A percentile compares a stretch with the other conserved stretches of the same genome.
phyloP scores from a whole-genome alignment of 129 eudicot genomes.

The Oenanthe sinensis region DNA sequence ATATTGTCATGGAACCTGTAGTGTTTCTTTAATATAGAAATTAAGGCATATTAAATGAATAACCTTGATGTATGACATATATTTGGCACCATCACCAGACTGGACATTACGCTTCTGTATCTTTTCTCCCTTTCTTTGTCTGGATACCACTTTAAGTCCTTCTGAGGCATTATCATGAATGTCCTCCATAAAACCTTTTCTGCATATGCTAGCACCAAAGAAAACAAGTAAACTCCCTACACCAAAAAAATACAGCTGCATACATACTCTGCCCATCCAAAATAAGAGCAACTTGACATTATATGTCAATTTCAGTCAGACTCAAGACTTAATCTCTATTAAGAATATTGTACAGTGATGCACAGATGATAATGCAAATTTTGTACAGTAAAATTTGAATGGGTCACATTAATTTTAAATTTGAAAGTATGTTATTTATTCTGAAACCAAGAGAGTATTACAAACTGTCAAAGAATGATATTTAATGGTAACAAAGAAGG shows the following conservation, averaged over 20 bases:
- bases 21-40: background rate
- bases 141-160: constrained; percentile 33
- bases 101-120: constrained; percentile 42
- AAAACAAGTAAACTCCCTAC: constrained; percentile 1
- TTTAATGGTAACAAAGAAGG: background rate
- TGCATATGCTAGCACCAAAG: constrained; percentile 25
- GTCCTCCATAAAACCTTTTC: constrained; percentile 29
- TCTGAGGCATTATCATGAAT: constrained; percentile 32
- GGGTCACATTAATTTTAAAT: background rate
- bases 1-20: background rate
- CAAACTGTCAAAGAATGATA: background rate
- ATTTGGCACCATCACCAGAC: constrained; percentile 77
- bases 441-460: background rate
- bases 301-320: background rate
- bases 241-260: background rate
- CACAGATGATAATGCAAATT: background rate
- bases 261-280: background rate
- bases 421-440: background rate
- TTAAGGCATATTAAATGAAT: background rate
- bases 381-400: background rate
- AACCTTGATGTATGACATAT: constrained; percentile 95
- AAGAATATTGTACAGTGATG: background rate
- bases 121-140: constrained; percentile 43
- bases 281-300: background rate
- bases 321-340: background rate